Conservation (phyloP, 2,329 filamentous ascomycete genomes). For the Trichoderma afroharzianum region DNA sequence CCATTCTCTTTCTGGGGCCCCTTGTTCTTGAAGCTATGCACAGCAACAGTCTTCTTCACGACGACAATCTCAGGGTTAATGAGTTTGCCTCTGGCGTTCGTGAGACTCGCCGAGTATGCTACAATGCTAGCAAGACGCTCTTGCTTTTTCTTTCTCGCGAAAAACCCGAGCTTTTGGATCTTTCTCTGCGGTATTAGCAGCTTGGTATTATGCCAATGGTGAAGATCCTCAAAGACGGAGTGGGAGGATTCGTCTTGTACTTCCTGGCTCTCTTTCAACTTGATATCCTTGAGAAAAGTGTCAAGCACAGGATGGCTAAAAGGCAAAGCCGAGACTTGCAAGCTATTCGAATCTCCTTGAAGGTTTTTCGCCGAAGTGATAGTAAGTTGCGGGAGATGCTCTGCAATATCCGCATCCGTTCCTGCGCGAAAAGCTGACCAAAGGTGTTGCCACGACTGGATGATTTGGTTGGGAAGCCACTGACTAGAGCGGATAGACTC, state of each 20-base stretch:
- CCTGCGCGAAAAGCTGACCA: constrained; percentile 2
- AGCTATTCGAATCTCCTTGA: neutral
- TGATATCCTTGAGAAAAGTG: constrained; percentile 41
- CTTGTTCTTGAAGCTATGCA: constrained; percentile 14
- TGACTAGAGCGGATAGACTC: neutral
- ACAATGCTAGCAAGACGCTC: constrained; percentile 64
- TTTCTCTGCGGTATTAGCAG: constrained; percentile 36
- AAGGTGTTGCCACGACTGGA: neutral
- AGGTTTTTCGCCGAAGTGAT: neutral
- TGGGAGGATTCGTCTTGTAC: constrained; percentile 17
- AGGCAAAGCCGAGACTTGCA: constrained; percentile 32
- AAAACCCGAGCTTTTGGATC: constrained; percentile 25
- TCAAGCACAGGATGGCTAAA: constrained; percentile 48
- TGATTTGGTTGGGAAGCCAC: neutral
- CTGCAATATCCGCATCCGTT: neutral
- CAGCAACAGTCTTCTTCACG: constrained; percentile 30
- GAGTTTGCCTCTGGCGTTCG: constrained; percentile 58
- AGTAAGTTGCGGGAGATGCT: neutral
- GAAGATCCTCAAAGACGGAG: constrained; percentile 45
- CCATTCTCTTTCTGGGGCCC: neutral
- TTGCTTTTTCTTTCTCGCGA: constrained; percentile 51
- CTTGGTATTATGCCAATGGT: constrained; percentile 62
- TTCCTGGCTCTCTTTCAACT: constrained; percentile 30
- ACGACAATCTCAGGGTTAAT: constrained; percentile 62
- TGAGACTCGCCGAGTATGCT: constrained; percentile 67